Percentiles rank a stretch among this genome's conserved stretches.
These are phyloP conservation scores for Sherardia arvensis DNA, from an alignment of 257 asterid genomes.

Conservation along the genomic window DNA sequence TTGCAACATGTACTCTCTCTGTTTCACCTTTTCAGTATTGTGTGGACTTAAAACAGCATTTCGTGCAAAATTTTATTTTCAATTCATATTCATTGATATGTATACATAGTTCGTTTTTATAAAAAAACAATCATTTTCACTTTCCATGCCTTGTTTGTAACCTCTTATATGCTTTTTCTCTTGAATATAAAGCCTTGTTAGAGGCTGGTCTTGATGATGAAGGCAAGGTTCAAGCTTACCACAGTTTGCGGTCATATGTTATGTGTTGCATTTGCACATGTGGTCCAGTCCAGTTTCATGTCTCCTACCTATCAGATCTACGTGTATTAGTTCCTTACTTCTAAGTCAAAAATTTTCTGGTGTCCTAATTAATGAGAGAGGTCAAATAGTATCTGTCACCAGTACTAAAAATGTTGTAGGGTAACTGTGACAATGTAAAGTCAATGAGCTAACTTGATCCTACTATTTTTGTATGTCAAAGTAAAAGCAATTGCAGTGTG, in stretches of 20 bases:
- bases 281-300: background rate
- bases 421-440: background rate
- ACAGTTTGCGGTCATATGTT: background rate
- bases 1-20: slow-evolving; percentile 5
- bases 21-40: background rate
- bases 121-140: background rate
- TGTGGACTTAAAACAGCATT: background rate
- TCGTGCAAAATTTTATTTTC: background rate
- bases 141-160: background rate
- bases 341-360: background rate
- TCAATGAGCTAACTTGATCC: background rate
- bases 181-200: background rate
- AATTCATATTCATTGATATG: background rate
- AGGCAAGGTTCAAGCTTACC: background rate
- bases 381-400: background rate
- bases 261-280: background rate
- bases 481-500: background rate
- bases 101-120: background rate
- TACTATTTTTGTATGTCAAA: background rate
- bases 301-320: background rate
- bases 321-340: background rate
- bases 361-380: background rate
- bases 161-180: slow-evolving; percentile 2
- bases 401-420: background rate
- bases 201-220: background rate